phyloP scores from a whole-genome alignment of 2,329 filamentous ascomycete genomes.

The Penicillium thymicola region DNA sequence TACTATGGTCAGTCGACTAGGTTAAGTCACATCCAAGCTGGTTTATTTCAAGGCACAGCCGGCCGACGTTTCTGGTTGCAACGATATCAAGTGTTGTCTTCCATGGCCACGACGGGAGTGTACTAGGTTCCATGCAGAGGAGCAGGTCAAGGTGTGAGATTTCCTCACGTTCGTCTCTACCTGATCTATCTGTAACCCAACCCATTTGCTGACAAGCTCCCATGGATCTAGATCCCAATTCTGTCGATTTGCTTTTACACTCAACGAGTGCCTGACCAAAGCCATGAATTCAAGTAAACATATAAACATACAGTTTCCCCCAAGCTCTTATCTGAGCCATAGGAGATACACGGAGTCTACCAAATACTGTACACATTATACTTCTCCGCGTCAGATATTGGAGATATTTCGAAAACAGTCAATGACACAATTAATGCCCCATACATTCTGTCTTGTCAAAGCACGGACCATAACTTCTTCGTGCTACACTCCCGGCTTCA shows the following conservation, averaged over 20 bases:
- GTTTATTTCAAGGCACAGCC: not conserved
- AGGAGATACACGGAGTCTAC: too few relatives aligned
- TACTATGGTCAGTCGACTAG: not conserved
- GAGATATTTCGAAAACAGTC: not conserved
- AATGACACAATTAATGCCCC: not conserved
- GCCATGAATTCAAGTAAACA: too few relatives aligned
- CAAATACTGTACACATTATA: not conserved
- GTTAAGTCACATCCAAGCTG: not conserved
- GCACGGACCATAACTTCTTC: not conserved
- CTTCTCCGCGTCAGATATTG: not conserved
- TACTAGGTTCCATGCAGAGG: not conserved
- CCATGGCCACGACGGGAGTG: not conserved
- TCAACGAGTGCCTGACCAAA: not conserved
- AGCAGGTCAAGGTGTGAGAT: not conserved
- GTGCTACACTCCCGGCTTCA: not conserved
- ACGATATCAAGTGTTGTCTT: not conserved
- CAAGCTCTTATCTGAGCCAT: not conserved
- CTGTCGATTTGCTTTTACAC: not conserved
- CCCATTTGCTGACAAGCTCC: not conserved
- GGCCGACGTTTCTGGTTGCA: not conserved
- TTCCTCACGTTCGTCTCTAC: not conserved
- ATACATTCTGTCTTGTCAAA: not conserved
- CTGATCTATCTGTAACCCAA: not conserved
- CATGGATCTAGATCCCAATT: not conserved
- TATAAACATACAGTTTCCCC: too few relatives aligned